Conservation (phyloP, 164 flowering plant genomes). For the Liquidambar formosana region DNA sequence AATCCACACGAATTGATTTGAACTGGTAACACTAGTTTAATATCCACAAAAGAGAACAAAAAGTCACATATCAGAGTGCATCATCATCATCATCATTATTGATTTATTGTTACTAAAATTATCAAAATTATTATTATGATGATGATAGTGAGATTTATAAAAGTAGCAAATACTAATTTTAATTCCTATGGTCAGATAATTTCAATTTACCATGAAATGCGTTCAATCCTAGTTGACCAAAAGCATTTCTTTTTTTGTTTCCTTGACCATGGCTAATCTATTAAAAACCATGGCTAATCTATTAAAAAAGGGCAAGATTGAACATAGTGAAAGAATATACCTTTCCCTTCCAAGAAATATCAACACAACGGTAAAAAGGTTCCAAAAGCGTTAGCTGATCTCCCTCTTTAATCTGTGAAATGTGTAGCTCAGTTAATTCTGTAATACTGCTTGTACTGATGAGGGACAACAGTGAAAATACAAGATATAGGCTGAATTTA, state of each 20-base stretch:
- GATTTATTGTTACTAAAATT: too few relatives aligned
- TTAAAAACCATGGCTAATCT: background rate
- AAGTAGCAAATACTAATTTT: background rate
- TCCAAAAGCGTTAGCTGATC: constrained; percentile 69
- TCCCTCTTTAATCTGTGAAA: constrained; percentile 72
- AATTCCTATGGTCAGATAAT: background rate
- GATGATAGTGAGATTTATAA: background rate
- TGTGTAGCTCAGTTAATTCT: constrained; percentile 4
- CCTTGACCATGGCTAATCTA: background rate
- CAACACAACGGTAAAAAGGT: constrained; percentile 49
- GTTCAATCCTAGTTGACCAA: too few relatives aligned
- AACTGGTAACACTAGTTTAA: constrained; percentile 60
- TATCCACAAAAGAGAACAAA: background rate
- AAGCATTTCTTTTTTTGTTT: background rate
- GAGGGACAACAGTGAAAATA: background rate
- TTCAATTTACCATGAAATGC: background rate
- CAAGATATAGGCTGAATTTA: background rate
- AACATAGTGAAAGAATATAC: constrained; percentile 27
- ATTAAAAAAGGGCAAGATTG: background rate
- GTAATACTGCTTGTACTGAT: background rate
- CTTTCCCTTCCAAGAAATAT: constrained; percentile 80
- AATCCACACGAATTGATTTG: constrained; percentile 80
- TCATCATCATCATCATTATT: too few relatives aligned
- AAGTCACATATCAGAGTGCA: background rate
- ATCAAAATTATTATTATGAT: background rate